A percentile compares a stretch with the other conserved stretches of the same genome.
Evolutionary conservation across 495 filamentous ascomycete species (phyloP).

Genomic region (Pyrenula aspistea): DNA sequence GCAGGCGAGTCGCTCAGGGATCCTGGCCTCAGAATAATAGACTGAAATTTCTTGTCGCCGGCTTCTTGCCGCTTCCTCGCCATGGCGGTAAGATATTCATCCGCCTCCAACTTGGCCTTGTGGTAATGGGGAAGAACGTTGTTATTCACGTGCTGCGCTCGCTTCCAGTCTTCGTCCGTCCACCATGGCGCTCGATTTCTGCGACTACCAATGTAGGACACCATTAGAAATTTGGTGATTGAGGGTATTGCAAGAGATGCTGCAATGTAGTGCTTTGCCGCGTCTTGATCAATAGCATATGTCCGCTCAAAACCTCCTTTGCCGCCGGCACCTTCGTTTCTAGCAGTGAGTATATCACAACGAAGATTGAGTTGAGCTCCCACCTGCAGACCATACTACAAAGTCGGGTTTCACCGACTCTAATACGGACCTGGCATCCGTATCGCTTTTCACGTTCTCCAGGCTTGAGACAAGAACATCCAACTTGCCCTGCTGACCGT

Average conservation of each 20-base stretch:
- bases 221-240: slow-evolving; percentile 61
- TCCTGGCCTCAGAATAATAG: slow-evolving; percentile 60
- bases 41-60: slow-evolving; percentile 35
- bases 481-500: slow-evolving; percentile 39
- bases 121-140: slow-evolving; percentile 51
- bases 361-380: slow-evolving; percentile 3
- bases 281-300: slow-evolving; percentile 52
- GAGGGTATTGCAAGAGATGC: slow-evolving; percentile 44
- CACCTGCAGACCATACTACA: slow-evolving; percentile 72
- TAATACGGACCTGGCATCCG: slow-evolving; percentile 48
- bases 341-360: background rate
- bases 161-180: slow-evolving; percentile 43
- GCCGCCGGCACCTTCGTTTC: slow-evolving; percentile 50
- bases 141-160: slow-evolving; percentile 35
- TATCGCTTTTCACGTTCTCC: slow-evolving; percentile 52
- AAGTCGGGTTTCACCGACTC: slow-evolving; percentile 51
- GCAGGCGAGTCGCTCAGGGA: slow-evolving; percentile 44
- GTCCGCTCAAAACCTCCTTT: slow-evolving; percentile 56
- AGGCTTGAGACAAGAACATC: slow-evolving; percentile 54
- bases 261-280: slow-evolving; percentile 57
- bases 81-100: slow-evolving; percentile 55
- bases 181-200: slow-evolving; percentile 53
- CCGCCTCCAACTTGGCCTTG: slow-evolving; percentile 63
- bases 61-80: slow-evolving; percentile 29
- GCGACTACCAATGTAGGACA: slow-evolving; percentile 56